Base-by-base conservation (phyloP, 495 filamentous ascomycete genomes). In the Penicillium bialowiezense region DNA sequence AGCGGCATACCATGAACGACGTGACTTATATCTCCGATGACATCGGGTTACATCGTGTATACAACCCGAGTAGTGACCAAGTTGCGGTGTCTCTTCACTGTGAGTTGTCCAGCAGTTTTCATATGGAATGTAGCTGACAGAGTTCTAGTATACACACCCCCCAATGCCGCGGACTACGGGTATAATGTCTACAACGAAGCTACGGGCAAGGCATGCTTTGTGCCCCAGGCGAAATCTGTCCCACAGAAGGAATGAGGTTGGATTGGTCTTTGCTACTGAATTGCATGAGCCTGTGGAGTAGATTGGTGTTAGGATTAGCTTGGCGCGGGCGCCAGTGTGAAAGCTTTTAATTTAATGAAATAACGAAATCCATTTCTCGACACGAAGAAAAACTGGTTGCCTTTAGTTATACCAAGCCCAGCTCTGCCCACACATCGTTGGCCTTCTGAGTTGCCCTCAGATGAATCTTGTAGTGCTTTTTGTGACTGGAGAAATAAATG, bases 51-150 rank as follows among this genome's bases (percentile, higher is more conserved):
- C 91, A 96, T 64, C 78, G 81, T 5, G 85, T 96, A 46, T 78
- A 80, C 49, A 96, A 96, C 59, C 79, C 81, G 19, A 80, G 80
- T 57, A 60, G 58, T 15, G 75, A 74, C 39, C 79, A 90, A 50
- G 78, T 84, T 47, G 91, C 91, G 48, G 87, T 96, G 40, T 92
- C 89, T 26, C 68, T 96, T 39, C 91, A 96, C 66, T 60, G 85
- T 87, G 73, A 68, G 84, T 76, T 4, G 10, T 36, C n/a, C 6
- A 10, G 1, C 17, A 29, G 1, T 20, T 31, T 10, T 12, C 1
- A n/a, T 8, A 19, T n/a, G 26, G 0, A 19, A 38, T 24, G 12
- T 20, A 17, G 26, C 15, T 43, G 8, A 28, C 38, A 18, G 32
- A 20, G 14, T 5, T 44, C 0, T n/a, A 63, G 62, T 61, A 17